A percentile compares a stretch with the other conserved stretches of the same genome.
These are phyloP conservation scores for Polyporus tsugae DNA, from an alignment of 1,284 basidiomycete species.

Conservation along the genomic window DNA sequence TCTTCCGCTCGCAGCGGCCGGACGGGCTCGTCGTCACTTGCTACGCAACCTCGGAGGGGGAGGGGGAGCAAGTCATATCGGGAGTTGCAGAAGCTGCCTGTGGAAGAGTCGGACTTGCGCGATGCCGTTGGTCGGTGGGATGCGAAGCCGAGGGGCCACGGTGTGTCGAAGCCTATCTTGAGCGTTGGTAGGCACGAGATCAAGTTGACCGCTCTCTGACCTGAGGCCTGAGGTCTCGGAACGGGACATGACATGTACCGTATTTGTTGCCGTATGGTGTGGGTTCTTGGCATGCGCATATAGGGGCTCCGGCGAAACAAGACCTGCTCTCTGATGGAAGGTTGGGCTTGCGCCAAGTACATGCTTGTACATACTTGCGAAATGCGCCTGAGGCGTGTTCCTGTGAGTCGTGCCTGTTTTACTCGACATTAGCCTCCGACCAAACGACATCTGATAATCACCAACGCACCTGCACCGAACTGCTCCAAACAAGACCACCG, in stretches of 20 bases:
- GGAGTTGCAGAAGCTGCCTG: constrained; percentile 33
- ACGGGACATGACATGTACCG: neutral
- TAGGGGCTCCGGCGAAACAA: neutral
- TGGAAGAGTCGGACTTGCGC: constrained; percentile 25
- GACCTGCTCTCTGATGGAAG: neutral
- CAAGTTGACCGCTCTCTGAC: constrained; percentile 17
- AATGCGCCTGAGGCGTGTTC: neutral
- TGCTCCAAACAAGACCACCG: neutral
- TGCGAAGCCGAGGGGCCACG: constrained; percentile 32
- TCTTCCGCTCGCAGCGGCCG: constrained; percentile 25
- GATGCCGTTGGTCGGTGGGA: constrained; percentile 38
- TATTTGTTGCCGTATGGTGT: neutral
- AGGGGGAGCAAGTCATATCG: constrained; percentile 22
- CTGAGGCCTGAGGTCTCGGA: neutral
- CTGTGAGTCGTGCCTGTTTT: neutral
- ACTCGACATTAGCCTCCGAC: neutral
- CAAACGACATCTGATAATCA: neutral
- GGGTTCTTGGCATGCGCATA: neutral
- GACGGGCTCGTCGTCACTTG: constrained; percentile 31
- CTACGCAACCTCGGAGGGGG: constrained; percentile 26
- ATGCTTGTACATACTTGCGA: no score
- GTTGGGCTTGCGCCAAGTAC: neutral
- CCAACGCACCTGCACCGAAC: neutral
- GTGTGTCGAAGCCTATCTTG: constrained; percentile 27
- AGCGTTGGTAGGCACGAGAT: constrained; percentile 26